phyloP scores from a whole-genome alignment of 176 grass and related monocot genomes.

The Phoenix dactylifera region DNA sequence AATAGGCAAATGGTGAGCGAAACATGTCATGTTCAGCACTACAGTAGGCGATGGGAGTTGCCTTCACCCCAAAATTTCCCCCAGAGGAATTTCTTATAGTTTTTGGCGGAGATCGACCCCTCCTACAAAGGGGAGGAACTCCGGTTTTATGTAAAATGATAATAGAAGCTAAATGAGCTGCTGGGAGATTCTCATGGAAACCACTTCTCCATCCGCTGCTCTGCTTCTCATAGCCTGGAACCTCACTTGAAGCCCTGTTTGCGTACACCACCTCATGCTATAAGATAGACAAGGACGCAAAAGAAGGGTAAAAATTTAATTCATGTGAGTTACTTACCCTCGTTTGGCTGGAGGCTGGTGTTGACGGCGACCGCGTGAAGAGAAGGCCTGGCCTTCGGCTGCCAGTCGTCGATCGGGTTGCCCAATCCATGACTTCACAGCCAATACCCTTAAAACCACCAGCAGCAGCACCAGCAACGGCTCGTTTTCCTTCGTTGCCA shows the following conservation, averaged over 20 bases:
- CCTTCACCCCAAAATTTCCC: too few species aligned
- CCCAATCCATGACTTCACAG: conserved; percentile 42
- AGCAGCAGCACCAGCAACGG: neutral
- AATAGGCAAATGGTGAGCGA: too few species aligned
- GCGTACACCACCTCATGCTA: too few species aligned
- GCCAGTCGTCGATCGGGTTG: conserved; percentile 17
- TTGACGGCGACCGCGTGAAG: conserved; percentile 50
- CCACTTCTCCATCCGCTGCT: conserved; percentile 39
- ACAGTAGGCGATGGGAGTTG: too few species aligned
- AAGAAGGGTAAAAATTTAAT: neutral
- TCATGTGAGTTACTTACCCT: conserved; percentile 19
- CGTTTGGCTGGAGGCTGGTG: conserved; percentile 56
- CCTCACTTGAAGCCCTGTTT: conserved; percentile 42
- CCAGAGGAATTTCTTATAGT: too few species aligned
- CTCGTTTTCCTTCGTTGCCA: neutral
- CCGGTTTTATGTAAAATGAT: too few species aligned
- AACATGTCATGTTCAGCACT: too few species aligned
- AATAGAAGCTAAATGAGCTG: conserved; percentile 27
- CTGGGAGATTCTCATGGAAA: conserved; percentile 73
- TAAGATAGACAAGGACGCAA: too few species aligned
- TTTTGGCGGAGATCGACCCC: too few species aligned
- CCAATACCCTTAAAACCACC: conserved; percentile 21
- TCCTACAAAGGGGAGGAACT: too few species aligned
- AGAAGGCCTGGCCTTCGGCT: conserved; percentile 33
- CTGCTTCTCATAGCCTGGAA: conserved; percentile 61